A percentile compares a stretch with the other conserved stretches of the same genome.
phyloP scores from a whole-genome alignment of 73 alveolate species.

The Tetrahymena borealis region DNA sequence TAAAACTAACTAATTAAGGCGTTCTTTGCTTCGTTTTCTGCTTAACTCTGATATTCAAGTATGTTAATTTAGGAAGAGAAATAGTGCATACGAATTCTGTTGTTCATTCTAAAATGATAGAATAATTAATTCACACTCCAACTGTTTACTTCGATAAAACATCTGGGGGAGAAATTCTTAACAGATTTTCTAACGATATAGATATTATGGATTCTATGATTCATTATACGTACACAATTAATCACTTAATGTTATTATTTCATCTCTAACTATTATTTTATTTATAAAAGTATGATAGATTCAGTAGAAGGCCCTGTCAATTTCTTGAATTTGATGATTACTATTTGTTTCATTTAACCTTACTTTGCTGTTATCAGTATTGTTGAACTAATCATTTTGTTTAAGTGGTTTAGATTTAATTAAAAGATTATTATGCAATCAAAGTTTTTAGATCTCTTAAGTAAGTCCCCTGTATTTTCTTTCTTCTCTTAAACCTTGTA shows the following conservation, averaged over 20 bases:
- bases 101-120: conserved; percentile 41
- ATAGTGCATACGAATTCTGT: background rate
- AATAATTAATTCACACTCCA: conserved; percentile 30
- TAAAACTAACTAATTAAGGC: background rate
- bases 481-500: background rate
- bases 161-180: conserved; percentile 62
- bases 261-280: background rate
- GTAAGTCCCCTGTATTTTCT: background rate
- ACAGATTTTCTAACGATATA: conserved; percentile 48
- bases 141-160: conserved; percentile 46
- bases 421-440: background rate
- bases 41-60: background rate
- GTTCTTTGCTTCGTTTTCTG: background rate
- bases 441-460: background rate
- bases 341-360: background rate
- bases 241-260: background rate
- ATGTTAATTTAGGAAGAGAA: background rate
- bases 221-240: background rate
- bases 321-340: background rate
- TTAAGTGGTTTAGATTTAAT: background rate
- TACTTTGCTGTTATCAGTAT: background rate
- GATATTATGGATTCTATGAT: conserved; percentile 8
- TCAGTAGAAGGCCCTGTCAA: background rate
- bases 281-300: background rate
- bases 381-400: background rate